phyloP scores from a whole-genome alignment of 108 stramenopile genomes.

The Hondaea fermentalgiana region DNA sequence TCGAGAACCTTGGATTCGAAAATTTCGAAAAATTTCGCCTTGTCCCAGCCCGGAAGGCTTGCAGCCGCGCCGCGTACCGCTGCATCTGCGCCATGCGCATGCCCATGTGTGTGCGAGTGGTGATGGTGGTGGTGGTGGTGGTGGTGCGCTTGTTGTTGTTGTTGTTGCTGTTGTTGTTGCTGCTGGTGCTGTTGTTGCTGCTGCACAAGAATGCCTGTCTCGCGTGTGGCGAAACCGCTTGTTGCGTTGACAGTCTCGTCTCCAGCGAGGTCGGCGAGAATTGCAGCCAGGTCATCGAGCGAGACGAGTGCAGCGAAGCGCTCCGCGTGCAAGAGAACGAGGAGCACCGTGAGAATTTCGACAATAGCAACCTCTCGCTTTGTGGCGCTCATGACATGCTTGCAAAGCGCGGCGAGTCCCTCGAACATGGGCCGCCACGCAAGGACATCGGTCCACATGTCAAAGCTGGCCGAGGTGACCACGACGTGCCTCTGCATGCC shows the following conservation, averaged over 20 bases:
- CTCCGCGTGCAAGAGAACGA: background rate
- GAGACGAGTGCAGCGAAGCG: background rate
- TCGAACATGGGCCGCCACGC: background rate
- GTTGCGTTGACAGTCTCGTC: background rate
- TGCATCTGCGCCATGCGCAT: background rate
- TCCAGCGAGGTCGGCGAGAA: background rate
- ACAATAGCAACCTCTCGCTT: background rate
- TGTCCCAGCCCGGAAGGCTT: background rate
- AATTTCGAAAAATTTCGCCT: background rate
- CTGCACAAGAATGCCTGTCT: background rate
- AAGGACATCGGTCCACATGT: background rate
- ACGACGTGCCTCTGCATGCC: background rate
- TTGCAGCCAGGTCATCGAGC: background rate
- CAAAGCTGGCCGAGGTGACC: background rate
- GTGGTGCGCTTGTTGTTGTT: background rate
- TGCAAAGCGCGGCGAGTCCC: background rate
- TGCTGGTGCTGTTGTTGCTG: background rate
- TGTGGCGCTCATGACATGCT: background rate
- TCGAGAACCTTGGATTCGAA: background rate
- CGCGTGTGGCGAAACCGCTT: background rate
- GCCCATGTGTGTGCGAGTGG: background rate
- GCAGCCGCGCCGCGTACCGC: background rate
- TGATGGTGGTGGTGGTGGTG: background rate
- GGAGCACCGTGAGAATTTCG: background rate
- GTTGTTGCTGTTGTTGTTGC: background rate